phyloP scores from a whole-genome alignment of 192 early-diverging fungal species.

The Coemansia sp. region DNA sequence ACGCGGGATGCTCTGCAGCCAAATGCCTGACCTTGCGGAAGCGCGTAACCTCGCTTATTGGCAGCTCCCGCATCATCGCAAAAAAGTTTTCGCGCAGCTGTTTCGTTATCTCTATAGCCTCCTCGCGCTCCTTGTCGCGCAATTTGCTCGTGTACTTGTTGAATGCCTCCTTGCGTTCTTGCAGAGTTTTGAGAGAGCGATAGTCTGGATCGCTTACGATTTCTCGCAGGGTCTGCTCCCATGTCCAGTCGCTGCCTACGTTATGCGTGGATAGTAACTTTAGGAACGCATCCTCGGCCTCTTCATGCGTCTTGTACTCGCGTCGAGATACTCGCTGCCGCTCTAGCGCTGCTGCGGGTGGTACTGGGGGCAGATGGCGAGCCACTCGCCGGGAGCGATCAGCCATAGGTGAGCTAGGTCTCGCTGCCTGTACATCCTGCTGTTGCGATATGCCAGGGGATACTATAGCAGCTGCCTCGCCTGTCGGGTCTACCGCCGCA shows the following conservation, averaged over 20 bases:
- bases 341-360: constrained; percentile 5
- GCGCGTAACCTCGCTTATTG: constrained; percentile 58
- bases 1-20: constrained; percentile 63
- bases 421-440: not conserved
- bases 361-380: not conserved
- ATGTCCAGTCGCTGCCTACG: constrained; percentile 81
- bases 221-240: constrained; percentile 89
- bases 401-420: not conserved
- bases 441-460: not conserved
- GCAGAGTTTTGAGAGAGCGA: constrained; percentile 72
- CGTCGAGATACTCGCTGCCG: constrained; percentile 21
- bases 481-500: not conserved
- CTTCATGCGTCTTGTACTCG: constrained; percentile 75
- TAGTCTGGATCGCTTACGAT: constrained; percentile 85
- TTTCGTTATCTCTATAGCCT: constrained; percentile 4
- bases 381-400: not conserved
- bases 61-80: constrained; percentile 53
- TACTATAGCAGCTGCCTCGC: not conserved
- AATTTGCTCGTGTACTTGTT: constrained; percentile 58
- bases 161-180: constrained; percentile 84
- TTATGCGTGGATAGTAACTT: constrained; percentile 69
- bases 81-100: constrained; percentile 60
- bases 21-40: constrained; percentile 55
- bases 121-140: constrained; percentile 57
- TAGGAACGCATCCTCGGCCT: constrained; percentile 79